phyloP scores from a whole-genome alignment of 2,329 filamentous ascomycete genomes.

The Alternaria triticina region DNA sequence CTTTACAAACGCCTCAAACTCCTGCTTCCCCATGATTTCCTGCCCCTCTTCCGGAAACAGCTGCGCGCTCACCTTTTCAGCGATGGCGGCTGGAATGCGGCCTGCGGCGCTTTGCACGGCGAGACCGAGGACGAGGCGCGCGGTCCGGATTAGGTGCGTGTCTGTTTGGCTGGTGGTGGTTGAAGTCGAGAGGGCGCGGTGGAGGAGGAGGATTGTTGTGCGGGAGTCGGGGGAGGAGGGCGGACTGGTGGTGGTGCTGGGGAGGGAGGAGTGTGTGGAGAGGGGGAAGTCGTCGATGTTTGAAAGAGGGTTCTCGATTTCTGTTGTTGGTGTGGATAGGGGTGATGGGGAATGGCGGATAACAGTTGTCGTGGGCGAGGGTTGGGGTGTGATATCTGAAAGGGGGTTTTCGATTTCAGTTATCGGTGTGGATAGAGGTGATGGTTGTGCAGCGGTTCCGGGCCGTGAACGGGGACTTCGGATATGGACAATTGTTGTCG shows the following conservation, averaged over 20 bases:
- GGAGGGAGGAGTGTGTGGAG: background rate
- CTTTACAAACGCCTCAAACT: background rate
- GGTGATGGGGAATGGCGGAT: background rate
- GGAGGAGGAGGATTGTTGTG: background rate
- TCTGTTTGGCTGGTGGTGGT: background rate
- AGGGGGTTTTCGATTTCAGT: background rate
- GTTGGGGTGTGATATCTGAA: background rate
- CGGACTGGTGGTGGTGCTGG: background rate
- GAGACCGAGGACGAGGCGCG: background rate
- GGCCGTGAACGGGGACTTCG: background rate
- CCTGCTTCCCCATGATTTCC: background rate
- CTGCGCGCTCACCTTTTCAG: background rate
- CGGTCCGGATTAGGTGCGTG: background rate
- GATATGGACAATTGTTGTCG: background rate
- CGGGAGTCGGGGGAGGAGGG: background rate
- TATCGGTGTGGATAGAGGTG: background rate
- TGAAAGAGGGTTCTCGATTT: background rate
- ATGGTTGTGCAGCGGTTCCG: background rate
- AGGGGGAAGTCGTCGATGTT: background rate
- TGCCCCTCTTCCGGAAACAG: background rate
- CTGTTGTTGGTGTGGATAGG: background rate
- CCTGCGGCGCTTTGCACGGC: background rate
- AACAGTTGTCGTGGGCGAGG: background rate
- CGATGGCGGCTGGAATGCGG: background rate
- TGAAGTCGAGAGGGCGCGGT: background rate